phyloP scores from a whole-genome alignment of 2,329 filamentous ascomycete species.

The Xylariomycetidae sp. region DNA sequence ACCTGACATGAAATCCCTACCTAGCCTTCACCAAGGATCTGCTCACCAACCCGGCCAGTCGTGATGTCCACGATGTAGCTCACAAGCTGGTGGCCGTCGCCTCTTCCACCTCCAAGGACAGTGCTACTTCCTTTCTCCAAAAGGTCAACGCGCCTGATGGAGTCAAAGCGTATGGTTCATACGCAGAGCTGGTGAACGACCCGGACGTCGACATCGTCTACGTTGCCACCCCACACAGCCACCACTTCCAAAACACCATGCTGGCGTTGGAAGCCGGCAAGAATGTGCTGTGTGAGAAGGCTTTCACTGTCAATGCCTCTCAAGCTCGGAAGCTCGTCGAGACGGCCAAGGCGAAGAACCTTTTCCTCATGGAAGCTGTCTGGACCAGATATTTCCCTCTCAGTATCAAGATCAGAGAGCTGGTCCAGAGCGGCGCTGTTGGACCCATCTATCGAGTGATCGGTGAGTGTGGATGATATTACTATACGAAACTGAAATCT shows the following conservation, averaged over 20 bases:
- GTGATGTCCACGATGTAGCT: constrained; percentile 65
- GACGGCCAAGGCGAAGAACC: constrained; percentile 65
- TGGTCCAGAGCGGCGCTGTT: constrained; percentile 51
- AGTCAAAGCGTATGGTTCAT: constrained; percentile 73
- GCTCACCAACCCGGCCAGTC: constrained; percentile 64
- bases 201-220: constrained; percentile 80
- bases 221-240: constrained; percentile 84
- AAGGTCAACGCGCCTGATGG: constrained; percentile 63
- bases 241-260: constrained; percentile 89
- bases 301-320: constrained; percentile 77
- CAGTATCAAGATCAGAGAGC: constrained; percentile 68
- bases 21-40: constrained; percentile 71
- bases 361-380: constrained; percentile 82
- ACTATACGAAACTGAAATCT: too few relatives aligned
- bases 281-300: constrained; percentile 87
- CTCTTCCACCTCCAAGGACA: constrained; percentile 67
- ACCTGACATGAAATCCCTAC: too few relatives aligned
- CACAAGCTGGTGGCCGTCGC: constrained; percentile 78
- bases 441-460: constrained; percentile 58
- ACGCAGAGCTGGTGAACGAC: constrained; percentile 75
- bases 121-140: constrained; percentile 68
- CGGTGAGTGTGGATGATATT: constrained; percentile 40
- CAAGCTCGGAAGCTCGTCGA: constrained; percentile 70
- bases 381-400: constrained; percentile 89
- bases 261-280: constrained; percentile 80